Evolutionary conservation across 2,329 filamentous ascomycete species (phyloP), one percentile per base, ranked within the genome.

Genomic region (Penicillium sp.): DNA sequence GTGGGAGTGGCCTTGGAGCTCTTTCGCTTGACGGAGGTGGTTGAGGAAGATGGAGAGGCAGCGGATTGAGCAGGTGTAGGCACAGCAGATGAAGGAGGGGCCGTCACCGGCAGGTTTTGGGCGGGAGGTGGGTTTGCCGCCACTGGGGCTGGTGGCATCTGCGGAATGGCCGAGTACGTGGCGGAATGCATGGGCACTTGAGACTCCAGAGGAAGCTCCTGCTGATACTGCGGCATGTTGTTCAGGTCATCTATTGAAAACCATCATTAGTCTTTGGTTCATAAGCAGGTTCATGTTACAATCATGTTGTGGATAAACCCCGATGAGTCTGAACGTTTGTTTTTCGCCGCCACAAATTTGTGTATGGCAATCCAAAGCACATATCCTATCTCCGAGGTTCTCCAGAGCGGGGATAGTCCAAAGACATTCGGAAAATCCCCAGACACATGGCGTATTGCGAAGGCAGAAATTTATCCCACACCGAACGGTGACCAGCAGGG

Each of bases 1-100:
- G 77, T 67, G 40, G 59, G 52, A 68, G 54, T 51, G 0, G 56
- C 40, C 50, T 68, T 64, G 25, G 76, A 60, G 49, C 63, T 61
- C 54, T 69, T 69, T 52, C 66, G 67, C 59, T 69, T 69, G 6
- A 64, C 55, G 4, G 45, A 60, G n/a, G 65, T 50, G 18, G 53
- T 39, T 6, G 61, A 13, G 8, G 57, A 36, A 5, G 48, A 26
- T 11, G 53, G 33, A 2, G 58, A 49, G n/a, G 50, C 42, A 36
- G 50, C 45, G 12, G 46, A 49, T 11, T 52, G 47, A 12, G 56
- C 46, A 6, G 57, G 46, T 8, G 60, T 49, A 2, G 58, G 53
- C 18, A 52, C 49, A 12, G 59, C 56, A 18, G 42, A 52, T 18
- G 48, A 48, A 12, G 45, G 43, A 5, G 43, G 33, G 39, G 38